These are phyloP conservation scores for Cenococcum geophilum DNA, from an alignment of 495 filamentous ascomycete genomes.

Conservation along the genomic window DNA sequence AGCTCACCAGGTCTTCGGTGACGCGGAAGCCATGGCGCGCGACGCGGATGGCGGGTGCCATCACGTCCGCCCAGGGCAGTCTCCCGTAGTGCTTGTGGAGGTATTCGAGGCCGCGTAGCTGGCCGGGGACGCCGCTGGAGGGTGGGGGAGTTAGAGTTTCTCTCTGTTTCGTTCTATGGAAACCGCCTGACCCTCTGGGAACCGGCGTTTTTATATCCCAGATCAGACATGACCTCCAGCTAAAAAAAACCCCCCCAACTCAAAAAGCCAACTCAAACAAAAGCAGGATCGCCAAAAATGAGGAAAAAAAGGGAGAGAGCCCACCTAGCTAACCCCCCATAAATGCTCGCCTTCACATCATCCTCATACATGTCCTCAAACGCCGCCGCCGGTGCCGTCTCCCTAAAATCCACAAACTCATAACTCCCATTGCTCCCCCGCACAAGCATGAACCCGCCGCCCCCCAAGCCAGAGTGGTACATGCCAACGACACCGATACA, in stretches of 20 bases:
- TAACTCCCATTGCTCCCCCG: slow-evolving; percentile 56
- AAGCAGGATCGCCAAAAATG: background rate
- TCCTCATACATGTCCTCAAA: slow-evolving; percentile 71
- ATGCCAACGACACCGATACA: slow-evolving; percentile 49
- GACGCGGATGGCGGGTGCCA: slow-evolving; percentile 65
- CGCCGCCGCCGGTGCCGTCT: slow-evolving; percentile 73
- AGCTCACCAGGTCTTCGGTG: slow-evolving; percentile 60
- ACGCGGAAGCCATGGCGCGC: slow-evolving; percentile 71
- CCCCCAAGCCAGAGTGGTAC: slow-evolving; percentile 68
- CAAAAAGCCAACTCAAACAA: slow-evolving; percentile 1
- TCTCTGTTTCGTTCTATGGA: no score
- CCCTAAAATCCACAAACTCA: slow-evolving; percentile 79
- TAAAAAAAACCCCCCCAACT: no score
- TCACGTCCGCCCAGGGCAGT: slow-evolving; percentile 62
- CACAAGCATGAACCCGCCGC: slow-evolving; percentile 83
- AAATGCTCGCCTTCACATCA: slow-evolving; percentile 37
- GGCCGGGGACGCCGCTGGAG: slow-evolving; percentile 71
- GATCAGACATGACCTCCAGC: no score
- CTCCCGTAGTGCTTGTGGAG: slow-evolving; percentile 67
- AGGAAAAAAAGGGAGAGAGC: no score
- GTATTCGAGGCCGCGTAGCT: slow-evolving; percentile 69
- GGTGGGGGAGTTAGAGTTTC: no score
- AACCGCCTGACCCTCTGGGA: no score
- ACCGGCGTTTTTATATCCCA: no score
- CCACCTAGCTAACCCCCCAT: slow-evolving; percentile 62